Base-by-base conservation (phyloP, 306 rosid genomes). In the Morella rubra region DNA sequence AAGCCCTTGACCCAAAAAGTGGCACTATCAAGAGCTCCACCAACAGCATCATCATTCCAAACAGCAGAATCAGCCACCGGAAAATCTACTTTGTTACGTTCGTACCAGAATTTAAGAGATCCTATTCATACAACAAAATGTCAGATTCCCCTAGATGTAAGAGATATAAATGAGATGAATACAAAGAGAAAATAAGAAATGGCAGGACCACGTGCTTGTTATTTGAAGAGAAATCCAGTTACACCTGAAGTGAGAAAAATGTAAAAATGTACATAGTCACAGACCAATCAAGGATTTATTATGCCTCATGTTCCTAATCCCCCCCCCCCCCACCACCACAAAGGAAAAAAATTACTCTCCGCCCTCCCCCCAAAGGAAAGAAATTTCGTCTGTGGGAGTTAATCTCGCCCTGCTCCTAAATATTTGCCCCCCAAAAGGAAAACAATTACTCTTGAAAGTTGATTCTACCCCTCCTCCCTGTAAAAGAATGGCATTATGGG, bases 11-110 rank as follows among this genome's bases (percentile, higher is more conserved):
- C 96, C 99, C 96, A 95, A 80, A 86, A 84, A 70, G 96, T 83
- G 64, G 97, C 93, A 73, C 89, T 68, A 10, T 92, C 93, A 76
- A 95, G 93, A 83, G 97, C 93, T 81, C 85, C 90, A 49, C 73
- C 64, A 79, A 90, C 85, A 64, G 96, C 93, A 84, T 90, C 96
- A 64, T 90, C 97, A 73, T 89, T 85, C 97, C 97, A 95, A 76
- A 89, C 90, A 77, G 97, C 96, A 74, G 91, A 92, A 22, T 88
- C 71, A 37, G 97, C 87, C 12, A 79, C 93, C 86, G 84, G 74
- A 83, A 60, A 81, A 79, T 83, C 91, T 72, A 92, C 99, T 80
- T 95, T 90, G 85, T 75, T 87, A 66, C 97, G 93, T 40, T 89
- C 83, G 76, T 85, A 87, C 99, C 97, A 95, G 80, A 89, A 95